Evolutionary conservation across 2,329 filamentous ascomycete species (phyloP), one percentile per base, ranked within the genome.

Genomic region (Phialophora macrospora): DNA sequence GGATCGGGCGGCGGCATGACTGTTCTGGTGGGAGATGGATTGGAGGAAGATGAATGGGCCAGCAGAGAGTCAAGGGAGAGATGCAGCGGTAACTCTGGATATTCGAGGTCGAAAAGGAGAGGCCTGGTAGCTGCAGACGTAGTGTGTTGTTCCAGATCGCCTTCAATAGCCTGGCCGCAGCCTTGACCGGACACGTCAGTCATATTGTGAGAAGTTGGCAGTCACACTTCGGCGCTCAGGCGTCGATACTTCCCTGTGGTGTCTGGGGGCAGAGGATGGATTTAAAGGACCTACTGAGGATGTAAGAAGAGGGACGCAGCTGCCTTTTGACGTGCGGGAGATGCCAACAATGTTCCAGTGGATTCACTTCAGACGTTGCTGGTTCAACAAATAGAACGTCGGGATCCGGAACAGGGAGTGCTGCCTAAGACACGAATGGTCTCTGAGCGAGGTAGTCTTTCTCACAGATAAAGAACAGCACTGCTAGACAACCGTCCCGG

Each of bases 61-160:
- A 70, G 69, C 14, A 72, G 62, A 32, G 71, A 71, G 17, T 72
- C 68, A 60, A 71, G 67, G 24, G 71, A 72, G 44, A 69, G 62
- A 54, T 66, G 57, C 11, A 68, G 64, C 12, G 64, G 61, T 22
- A 68, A 57, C 34, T 64, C 48, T 8, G 67, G 67, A 62, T 65
- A 69, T 52, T 61, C 62, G 38, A 66, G 64, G 34, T 69, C 62
- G 55, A 64, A 38, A n/a, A 28, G 20, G 24, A 38, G 30, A 34
- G 52, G 41, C 20, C 0, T 20, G 22, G 22, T 41, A 34, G 28
- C 17, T 17, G 17, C 14, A 44, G 63, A 32, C 20, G 24, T 34
- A 9, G 34, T 12, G 41, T 20, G 20, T 12, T 24, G 30, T 60
- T 28, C 48, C 46, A 52, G 28, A 17, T 54, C 52, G 57, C 62